Base-by-base conservation (phyloP, 352 stramenopile species). In the Globisporangium paddicum region DNA sequence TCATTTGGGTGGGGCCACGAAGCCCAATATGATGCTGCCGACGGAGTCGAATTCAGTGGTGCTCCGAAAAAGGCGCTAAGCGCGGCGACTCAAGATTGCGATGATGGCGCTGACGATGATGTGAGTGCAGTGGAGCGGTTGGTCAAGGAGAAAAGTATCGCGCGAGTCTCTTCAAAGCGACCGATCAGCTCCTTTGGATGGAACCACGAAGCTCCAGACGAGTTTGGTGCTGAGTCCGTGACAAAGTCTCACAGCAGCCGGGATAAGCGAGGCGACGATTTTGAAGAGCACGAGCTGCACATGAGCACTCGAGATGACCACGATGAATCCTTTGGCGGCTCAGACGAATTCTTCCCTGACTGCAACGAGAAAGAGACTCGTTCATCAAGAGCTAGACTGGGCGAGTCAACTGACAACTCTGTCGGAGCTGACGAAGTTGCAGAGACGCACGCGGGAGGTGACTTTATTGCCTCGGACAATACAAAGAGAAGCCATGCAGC, bases 91-190 rank as follows among this genome's bases (percentile, higher is more conserved):
- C 28, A 42, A 9, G 58, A 60, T 46, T 66, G 62, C 26, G 56
- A 68, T 21, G 67, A 68, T 2, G 67, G 55, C 18, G 59, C 68
- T 0, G 63, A 68, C 6, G 66, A 69, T 16, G 45, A 66, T 34
- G 32, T 60, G 50, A 51, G 50, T 30, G 59, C 60, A 55, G 42
- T 56, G 25, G 51, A 65, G 42, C 59, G 42, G 9, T 30, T 65
- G 25, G 42, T 60, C 34, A 2, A 30, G 23, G 34, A 50, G 37
- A 50, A 65, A 14, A 55, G 41, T 23, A 35, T 60, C 32, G 0
- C 46, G 28, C 37, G 53, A 46, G 9, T 23, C 7, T 8, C 47
- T 23, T 26, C 32, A 11, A 25, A 25, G 11, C n/a, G 8, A 25
- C 18, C 5, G 16, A 60, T 19, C 16, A 18, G 19, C 4, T 38